These are phyloP conservation scores for Diddensiella transvaalensis DNA, from an alignment of 805 yeast species.

Conservation along the genomic window DNA sequence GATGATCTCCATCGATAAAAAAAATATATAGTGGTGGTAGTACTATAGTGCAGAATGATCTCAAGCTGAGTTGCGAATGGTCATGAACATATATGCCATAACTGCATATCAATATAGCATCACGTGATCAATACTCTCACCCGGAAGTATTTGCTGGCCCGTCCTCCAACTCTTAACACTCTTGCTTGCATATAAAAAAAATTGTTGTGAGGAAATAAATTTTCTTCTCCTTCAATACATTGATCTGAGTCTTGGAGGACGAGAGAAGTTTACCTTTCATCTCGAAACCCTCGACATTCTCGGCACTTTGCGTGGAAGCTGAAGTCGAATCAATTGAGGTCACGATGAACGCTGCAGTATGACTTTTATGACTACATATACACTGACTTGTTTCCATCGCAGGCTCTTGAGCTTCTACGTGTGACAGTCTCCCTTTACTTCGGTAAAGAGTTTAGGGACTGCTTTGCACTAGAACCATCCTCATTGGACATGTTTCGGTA, in stretches of 20 bases:
- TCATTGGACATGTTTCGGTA: neutral
- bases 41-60: too few relatives aligned
- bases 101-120: too few relatives aligned
- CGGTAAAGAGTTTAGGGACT: constrained; percentile 34
- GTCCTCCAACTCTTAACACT: too few relatives aligned
- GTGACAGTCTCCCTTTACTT: constrained; percentile 13
- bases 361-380: too few relatives aligned
- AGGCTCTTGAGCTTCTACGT: neutral
- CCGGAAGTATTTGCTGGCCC: too few relatives aligned
- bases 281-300: neutral
- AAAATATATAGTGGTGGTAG: too few relatives aligned
- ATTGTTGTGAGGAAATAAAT: too few relatives aligned
- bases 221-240: constrained; percentile 16
- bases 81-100: too few relatives aligned
- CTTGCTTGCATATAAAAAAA: too few relatives aligned
- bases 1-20: too few relatives aligned
- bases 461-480: constrained; percentile 33
- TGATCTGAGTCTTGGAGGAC: constrained; percentile 18
- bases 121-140: too few relatives aligned
- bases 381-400: neutral
- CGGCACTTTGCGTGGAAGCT: constrained; percentile 21
- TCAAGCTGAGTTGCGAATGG: neutral
- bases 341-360: too few relatives aligned
- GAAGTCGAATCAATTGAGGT: constrained; percentile 1
- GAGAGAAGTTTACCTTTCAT: constrained; percentile 11